These are phyloP conservation scores for Pezicula radicicola DNA, from an alignment of 2,329 filamentous ascomycete genomes.

Conservation along the genomic window DNA sequence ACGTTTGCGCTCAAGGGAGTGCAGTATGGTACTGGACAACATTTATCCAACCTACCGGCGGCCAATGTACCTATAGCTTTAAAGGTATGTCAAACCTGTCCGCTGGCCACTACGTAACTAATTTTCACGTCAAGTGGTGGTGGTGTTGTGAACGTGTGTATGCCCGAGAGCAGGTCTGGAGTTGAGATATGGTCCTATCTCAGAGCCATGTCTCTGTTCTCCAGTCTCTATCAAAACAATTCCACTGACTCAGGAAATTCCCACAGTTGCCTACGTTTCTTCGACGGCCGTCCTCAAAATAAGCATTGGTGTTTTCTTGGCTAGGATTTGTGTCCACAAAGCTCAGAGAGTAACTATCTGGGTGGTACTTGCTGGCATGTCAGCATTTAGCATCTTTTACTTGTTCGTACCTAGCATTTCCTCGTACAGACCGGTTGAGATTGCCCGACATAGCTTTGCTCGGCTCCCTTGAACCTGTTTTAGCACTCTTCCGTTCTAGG, in stretches of 20 bases:
- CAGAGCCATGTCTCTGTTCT: no score
- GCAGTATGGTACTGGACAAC: conserved; percentile 16
- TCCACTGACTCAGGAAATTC: no score
- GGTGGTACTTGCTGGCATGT: conserved; percentile 26
- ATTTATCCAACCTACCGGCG: conserved; percentile 6
- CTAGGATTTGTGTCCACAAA: conserved; percentile 29
- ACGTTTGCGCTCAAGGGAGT: conserved; percentile 16
- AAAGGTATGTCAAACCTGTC: conserved; percentile 10
- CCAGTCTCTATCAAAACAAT: no score
- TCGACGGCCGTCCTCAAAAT: conserved; percentile 35
- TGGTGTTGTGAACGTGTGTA: conserved; percentile 16
- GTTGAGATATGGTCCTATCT: no score
- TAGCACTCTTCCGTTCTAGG: no score
- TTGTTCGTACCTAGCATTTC: conserved; percentile 20
- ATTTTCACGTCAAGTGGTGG: conserved; percentile 15
- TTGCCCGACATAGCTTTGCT: no score
- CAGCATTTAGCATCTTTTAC: conserved; percentile 32
- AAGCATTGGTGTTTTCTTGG: conserved; percentile 33
- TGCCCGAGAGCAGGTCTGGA: no score
- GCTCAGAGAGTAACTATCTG: conserved; percentile 30
- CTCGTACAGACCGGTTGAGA: no score
- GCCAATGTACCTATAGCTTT: conserved; percentile 8
- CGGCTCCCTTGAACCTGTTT: not conserved
- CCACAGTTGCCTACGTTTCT: conserved; percentile 32
- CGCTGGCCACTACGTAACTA: not conserved